Base-by-base conservation (phyloP, 257 asterid species). In the Penstemon eatonii region DNA sequence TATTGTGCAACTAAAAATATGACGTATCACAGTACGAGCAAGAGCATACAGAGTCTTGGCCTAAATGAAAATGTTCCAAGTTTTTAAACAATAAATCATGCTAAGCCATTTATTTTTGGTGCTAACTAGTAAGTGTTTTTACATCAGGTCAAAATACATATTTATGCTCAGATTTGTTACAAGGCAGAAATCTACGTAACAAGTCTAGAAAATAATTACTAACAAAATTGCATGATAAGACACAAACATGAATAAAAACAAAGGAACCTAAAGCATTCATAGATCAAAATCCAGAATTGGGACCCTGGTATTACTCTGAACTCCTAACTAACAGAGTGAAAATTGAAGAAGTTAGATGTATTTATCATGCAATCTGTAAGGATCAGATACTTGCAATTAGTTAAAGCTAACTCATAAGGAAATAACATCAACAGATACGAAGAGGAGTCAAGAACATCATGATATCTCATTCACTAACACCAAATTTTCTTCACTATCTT, bases 401-500 rank as follows among this genome's bases (percentile, higher is more conserved):
- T 25, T 25, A 25, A 25, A 25, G 33, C 2, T 25, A 25, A 25
- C 33, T 25, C 33, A 25, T 6, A 75, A 38, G n/a, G 60, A 46
- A 19, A 36, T 25, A 25, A 25, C 33, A 25, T 25, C 33, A 25
- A 12, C 12, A 9, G 12, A 18, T 39, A 44, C 42, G 37, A n/a
- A 43, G 46, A 1, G 6, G 50, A 62, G 18, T 33, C 7, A 10
- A 66, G 64, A 57, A 47, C 9, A 52, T 64, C 37, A 69, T 10
- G 33, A 13, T 11, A 57, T 55, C 47, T 4, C 42, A 56, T 64
- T 2, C 60, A 57, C 25, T 4, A 25, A 54, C 71, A 67, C 13
- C 66, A 7, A 56, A 42, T 40, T 62, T 9, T 15, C 15, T 8
- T 50, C 49, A 12, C 47, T 56, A 75, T 43, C 65, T 57, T 45